Percentiles rank a stretch among this genome's conserved stretches.
These are phyloP conservation scores for Raphanus raphanistrum DNA, from an alignment of 345 rosid genomes.

Conservation along the genomic window DNA sequence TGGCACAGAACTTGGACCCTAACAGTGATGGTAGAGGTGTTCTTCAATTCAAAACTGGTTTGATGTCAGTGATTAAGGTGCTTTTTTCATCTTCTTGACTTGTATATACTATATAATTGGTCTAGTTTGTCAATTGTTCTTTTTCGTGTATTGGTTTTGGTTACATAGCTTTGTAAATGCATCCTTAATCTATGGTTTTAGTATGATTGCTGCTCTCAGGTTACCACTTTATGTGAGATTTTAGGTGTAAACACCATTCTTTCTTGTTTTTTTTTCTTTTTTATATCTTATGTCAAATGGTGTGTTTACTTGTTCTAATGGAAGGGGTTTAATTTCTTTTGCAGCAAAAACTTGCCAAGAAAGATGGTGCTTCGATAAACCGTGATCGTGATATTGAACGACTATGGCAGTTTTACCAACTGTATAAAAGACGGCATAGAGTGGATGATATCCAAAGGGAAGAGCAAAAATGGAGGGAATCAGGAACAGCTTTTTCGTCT, in stretches of 20 bases:
- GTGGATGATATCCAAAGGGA: slow-evolving; percentile 89
- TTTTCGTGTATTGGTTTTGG: too few species aligned
- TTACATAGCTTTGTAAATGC: too few species aligned
- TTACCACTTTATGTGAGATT: neutral
- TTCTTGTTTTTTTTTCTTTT: slow-evolving; percentile 15
- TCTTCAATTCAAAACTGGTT: slow-evolving; percentile 98
- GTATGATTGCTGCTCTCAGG: neutral
- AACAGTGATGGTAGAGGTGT: slow-evolving; percentile 96
- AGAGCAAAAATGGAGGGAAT: slow-evolving; percentile 76
- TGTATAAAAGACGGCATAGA: slow-evolving; percentile 66
- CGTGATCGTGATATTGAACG: slow-evolving; percentile 83
- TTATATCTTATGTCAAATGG: slow-evolving; percentile 9
- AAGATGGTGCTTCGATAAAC: slow-evolving; percentile 68
- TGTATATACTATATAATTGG: too few species aligned
- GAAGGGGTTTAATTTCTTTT: slow-evolving; percentile 33
- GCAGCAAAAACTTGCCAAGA: slow-evolving; percentile 98
- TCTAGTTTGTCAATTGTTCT: neutral
- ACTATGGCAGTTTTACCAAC: slow-evolving; percentile 79
- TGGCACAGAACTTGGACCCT: slow-evolving; percentile 96
- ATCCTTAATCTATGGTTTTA: neutral
- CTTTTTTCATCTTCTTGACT: slow-evolving; percentile 7
- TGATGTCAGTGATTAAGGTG: slow-evolving; percentile 93
- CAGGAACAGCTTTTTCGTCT: slow-evolving; percentile 65
- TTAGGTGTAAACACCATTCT: neutral
- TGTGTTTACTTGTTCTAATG: slow-evolving; percentile 13